Percentiles rank a stretch among this genome's conserved stretches.
Evolutionary conservation across 768 basidiomycete species (phyloP).

Genomic region (Sporobolomyces roseus): DNA sequence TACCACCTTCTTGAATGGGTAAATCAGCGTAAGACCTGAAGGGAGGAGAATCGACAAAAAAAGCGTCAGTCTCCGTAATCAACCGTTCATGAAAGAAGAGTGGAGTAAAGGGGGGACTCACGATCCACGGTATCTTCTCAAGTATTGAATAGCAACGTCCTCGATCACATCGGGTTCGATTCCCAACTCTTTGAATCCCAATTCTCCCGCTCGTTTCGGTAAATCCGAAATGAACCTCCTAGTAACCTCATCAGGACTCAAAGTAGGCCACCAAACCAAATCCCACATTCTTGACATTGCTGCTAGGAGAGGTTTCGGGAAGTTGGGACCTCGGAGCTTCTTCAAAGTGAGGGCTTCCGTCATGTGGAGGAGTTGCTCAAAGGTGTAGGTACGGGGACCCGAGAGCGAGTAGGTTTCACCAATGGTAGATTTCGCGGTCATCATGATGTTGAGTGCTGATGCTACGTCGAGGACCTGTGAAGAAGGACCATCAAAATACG

Average conservation of each 20-base stretch:
- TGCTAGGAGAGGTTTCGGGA: slow-evolving; percentile 71
- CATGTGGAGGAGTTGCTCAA: slow-evolving; percentile 59
- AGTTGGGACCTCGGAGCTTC: slow-evolving; percentile 64
- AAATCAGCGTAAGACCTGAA: slow-evolving; percentile 45
- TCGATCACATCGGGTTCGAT: slow-evolving; percentile 80
- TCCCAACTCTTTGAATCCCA: slow-evolving; percentile 60
- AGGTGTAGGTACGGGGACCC: slow-evolving; percentile 79
- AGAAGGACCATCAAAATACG: slow-evolving; percentile 1
- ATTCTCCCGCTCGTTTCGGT: slow-evolving; percentile 54
- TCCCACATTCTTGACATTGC: slow-evolving; percentile 61
- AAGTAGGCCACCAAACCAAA: slow-evolving; percentile 80
- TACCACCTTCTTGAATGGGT: slow-evolving; percentile 48
- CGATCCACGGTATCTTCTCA: slow-evolving; percentile 78
- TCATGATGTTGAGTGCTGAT: slow-evolving; percentile 76
- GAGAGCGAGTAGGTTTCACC: slow-evolving; percentile 71
- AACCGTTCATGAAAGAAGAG: no score
- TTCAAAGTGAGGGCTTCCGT: slow-evolving; percentile 75
- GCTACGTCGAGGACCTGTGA: slow-evolving; percentile 85
- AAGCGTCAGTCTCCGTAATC: no score
- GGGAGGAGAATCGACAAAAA: no score
- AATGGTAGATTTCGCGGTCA: slow-evolving; percentile 57
- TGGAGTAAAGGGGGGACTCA: slow-evolving; percentile 46
- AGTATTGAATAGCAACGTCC: slow-evolving; percentile 78
- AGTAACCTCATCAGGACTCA: slow-evolving; percentile 84
- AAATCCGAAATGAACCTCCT: slow-evolving; percentile 79